Conservation (phyloP, 192 early-diverging fungal species). For the Spinellus fusiger region DNA sequence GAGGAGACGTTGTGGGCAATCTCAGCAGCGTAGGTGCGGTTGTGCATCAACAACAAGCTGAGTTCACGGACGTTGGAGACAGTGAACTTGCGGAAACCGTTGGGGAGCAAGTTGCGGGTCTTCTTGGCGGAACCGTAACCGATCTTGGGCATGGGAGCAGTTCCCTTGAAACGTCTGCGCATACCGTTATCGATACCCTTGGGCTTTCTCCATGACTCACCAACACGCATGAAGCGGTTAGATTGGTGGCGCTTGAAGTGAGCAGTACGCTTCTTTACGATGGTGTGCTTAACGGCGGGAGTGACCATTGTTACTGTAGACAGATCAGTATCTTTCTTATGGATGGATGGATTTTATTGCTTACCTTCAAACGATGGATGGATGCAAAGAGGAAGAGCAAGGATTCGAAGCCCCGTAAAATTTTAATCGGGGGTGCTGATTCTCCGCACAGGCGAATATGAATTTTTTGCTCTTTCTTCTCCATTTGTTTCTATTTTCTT, state of each 20-base stretch:
- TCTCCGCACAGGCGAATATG: too few species aligned
- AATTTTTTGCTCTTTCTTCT: too few species aligned
- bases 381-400: slow-evolving; percentile 22
- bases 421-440: slow-evolving; percentile 7
- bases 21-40: slow-evolving; percentile 98
- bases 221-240: slow-evolving; percentile 91
- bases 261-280: slow-evolving; percentile 99
- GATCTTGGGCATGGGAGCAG: slow-evolving; percentile 98
- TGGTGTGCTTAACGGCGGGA: slow-evolving; percentile 89
- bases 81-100: slow-evolving; percentile 98
- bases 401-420: slow-evolving; percentile 1
- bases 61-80: slow-evolving; percentile 90
- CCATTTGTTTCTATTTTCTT: too few species aligned
- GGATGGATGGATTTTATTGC: slow-evolving; percentile 15
- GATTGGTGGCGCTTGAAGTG: slow-evolving; percentile 96
- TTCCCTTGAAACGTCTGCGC: slow-evolving; percentile 97
- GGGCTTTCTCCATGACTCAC: slow-evolving; percentile 98
- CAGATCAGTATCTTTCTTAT: not conserved
- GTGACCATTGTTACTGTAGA: slow-evolving; percentile 74
- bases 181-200: slow-evolving; percentile 99
- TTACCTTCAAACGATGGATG: slow-evolving; percentile 24
- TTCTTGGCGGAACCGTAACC: slow-evolving; percentile 97
- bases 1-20: slow-evolving; percentile 97
- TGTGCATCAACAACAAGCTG: slow-evolving; percentile 98
- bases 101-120: slow-evolving; percentile 94